Base-by-base conservation (phyloP, 2,329 filamentous ascomycete species). In the Aspergillus oerlinghausenensis region DNA sequence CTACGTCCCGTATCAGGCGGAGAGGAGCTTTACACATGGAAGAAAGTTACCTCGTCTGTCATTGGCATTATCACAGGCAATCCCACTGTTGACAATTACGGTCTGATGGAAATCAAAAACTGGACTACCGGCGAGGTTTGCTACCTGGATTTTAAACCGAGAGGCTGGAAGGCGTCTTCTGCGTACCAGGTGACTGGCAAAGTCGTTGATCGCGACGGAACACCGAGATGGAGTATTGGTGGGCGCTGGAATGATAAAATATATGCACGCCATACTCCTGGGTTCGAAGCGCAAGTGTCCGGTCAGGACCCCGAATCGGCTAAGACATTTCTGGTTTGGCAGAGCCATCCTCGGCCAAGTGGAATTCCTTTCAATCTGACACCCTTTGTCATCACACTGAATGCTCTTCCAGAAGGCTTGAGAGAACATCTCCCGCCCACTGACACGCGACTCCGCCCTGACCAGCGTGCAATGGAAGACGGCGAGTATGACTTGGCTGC, bases 181-280 rank as follows among this genome's bases (percentile, higher is more conserved):
- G 92, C 93, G 1, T 97, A 92, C 73, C 88, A 95, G 67, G 87
- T 97, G 38, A 82, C 85, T 0, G 94, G 94, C 59, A 94, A 93
- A 74, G 88, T 97, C 3, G 80, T 92, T 51, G 92, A 94, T 67
- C 80, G 84, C 4, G 79, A 86, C 49, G 92, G 92, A n/a, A 84
- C 86, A 38, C 90, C 94, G 8, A 86, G 89, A 52, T 92, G 94
- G 83, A 92, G 88, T 70, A 85, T 99, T 59, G 94, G 93, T 43
- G 94, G 94, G 1, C 87, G 92, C 38, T 99, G 94, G 94, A 97
- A 97, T 73, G 94, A 95, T 70, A 95, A 93, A 75, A 87, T 99
- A 56, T 99, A 97, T 71, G 94, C 93, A 5, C 89, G 94, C 28
- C 82, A 93, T 62, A 97, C 93, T 0, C 92, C 93, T 0, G 94